phyloP scores from a whole-genome alignment of 305 asterid genomes.

The Fraxinus xanthoxyloides region DNA sequence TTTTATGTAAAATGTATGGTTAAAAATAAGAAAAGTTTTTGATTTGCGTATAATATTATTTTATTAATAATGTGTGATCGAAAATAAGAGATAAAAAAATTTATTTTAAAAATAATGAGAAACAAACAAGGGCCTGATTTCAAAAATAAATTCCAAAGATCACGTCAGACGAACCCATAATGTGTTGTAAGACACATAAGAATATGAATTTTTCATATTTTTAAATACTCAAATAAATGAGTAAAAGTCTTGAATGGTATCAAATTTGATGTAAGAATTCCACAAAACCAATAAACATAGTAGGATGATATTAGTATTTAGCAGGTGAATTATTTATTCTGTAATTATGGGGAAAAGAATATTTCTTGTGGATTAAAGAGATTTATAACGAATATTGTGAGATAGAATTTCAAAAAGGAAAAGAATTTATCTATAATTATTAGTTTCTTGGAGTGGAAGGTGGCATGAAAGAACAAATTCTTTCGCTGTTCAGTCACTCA shows the following conservation, averaged over 20 bases:
- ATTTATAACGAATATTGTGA: conserved; percentile 6
- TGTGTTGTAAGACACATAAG: conserved; percentile 15
- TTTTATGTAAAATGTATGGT: no score
- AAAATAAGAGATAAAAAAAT: no score
- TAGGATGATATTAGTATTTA: neutral
- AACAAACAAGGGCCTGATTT: no score
- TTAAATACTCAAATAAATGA: conserved; percentile 10
- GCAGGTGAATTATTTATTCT: neutral
- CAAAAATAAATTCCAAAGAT: no score
- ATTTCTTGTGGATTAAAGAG: conserved; percentile 1
- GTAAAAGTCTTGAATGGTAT: neutral
- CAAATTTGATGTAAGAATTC: neutral
- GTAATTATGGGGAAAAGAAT: conserved; percentile 7
- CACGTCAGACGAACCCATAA: neutral
- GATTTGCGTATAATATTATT: no score
- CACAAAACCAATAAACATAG: neutral
- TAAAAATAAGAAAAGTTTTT: no score
- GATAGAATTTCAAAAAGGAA: conserved; percentile 23
- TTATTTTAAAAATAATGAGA: no score
- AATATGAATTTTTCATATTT: conserved; percentile 31
- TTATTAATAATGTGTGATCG: no score
- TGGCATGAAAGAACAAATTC: conserved; percentile 41
- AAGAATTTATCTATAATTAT: conserved; percentile 28
- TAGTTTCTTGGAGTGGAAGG: conserved; percentile 30
- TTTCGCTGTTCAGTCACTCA: neutral